These are phyloP conservation scores for Physcomitrium patens DNA, from an alignment of 225 moss, liverwort and hornwort genomes.

Conservation along the genomic window DNA sequence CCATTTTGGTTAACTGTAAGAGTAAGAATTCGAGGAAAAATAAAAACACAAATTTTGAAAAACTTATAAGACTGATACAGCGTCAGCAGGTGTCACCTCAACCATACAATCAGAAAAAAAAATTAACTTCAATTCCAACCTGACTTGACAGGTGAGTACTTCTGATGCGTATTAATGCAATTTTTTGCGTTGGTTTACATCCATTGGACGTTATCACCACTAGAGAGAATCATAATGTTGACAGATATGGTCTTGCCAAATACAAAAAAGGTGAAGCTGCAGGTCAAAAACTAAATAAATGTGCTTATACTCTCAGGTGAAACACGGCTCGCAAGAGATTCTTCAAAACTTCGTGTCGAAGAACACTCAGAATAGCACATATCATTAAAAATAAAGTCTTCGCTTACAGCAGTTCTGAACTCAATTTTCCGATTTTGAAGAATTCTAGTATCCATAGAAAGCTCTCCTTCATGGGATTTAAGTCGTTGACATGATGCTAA, in stretches of 20 bases:
- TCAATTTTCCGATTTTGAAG: not conserved
- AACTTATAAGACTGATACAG: no score
- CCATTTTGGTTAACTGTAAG: not conserved
- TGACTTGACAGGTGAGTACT: slow-evolving; percentile 1
- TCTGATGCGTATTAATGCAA: not conserved
- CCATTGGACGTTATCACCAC: not conserved
- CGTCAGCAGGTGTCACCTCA: no score
- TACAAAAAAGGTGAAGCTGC: not conserved
- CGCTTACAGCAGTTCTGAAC: not conserved
- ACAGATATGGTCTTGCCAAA: not conserved
- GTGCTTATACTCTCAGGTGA: not conserved
- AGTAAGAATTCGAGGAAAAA: not conserved
- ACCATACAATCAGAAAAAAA: not conserved
- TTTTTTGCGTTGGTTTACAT: not conserved
- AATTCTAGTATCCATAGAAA: not conserved
- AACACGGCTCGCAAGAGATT: not conserved
- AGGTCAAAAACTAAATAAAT: not conserved
- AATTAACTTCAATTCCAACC: slow-evolving; percentile 6
- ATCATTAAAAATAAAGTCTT: not conserved
- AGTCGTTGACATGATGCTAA: not conserved
- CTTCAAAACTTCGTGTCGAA: not conserved
- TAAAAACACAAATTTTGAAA: not conserved
- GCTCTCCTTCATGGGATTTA: not conserved
- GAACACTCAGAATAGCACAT: not conserved
- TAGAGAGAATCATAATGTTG: not conserved